Percentiles rank a stretch among this genome's conserved stretches.
Evolutionary conservation across 1,284 basidiomycete species (phyloP).

Genomic region (Pseudozyma hubeiensis): DNA sequence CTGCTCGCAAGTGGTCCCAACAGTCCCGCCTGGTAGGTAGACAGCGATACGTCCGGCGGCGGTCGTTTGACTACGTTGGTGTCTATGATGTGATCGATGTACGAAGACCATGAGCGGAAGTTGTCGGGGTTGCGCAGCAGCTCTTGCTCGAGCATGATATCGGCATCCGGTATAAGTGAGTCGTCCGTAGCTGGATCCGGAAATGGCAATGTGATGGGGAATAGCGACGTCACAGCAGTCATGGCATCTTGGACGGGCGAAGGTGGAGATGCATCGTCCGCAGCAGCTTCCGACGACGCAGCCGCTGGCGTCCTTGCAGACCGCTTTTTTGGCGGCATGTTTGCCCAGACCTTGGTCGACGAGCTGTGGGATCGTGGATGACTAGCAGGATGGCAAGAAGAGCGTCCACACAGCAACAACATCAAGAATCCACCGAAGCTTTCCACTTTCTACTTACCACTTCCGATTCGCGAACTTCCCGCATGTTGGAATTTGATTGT

Average conservation of each 20-base stretch:
- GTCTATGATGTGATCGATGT: constrained; percentile 83
- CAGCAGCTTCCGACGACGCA: constrained; percentile 5
- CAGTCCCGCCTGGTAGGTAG: constrained; percentile 70
- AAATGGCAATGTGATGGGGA: constrained; percentile 85
- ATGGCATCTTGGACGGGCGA: constrained; percentile 24
- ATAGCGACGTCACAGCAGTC: constrained; percentile 65
- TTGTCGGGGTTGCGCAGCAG: constrained; percentile 91
- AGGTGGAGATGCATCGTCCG: constrained; percentile 1
- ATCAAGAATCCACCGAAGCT: constrained; percentile 1
- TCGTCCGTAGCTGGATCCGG: constrained; percentile 84
- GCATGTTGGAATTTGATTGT: background rate
- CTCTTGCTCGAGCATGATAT: constrained; percentile 92
- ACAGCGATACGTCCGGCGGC: constrained; percentile 66
- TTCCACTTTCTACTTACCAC: background rate
- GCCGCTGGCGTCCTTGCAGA: constrained; percentile 9
- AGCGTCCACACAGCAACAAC: background rate
- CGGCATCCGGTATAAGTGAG: constrained; percentile 79
- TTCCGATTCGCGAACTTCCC: constrained; percentile 45
- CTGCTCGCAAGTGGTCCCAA: constrained; percentile 76
- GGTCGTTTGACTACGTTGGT: constrained; percentile 71
- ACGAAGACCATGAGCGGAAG: constrained; percentile 89
- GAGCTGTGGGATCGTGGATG: background rate
- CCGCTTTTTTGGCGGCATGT: constrained; percentile 35
- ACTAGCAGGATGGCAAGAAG: background rate
- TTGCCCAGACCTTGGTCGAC: background rate